A percentile compares a stretch with the other conserved stretches of the same genome.
Conservation (phyloP, 148 eudicot genomes). For the Hydrangea macrophylla region DNA sequence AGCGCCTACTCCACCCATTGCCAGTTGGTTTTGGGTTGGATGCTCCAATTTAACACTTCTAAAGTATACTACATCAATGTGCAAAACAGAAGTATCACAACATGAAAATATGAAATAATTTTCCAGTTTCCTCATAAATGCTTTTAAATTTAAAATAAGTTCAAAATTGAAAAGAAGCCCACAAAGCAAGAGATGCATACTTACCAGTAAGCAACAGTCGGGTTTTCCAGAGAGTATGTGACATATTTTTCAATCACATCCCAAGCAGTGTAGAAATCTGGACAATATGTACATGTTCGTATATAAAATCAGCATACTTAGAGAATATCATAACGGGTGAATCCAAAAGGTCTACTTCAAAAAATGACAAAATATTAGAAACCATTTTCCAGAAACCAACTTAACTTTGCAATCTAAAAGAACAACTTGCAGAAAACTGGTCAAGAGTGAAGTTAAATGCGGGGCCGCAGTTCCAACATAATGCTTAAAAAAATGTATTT, state of each 20-base stretch:
- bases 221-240: conserved; percentile 47
- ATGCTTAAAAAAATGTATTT: no score
- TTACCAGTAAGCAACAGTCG: conserved; percentile 68
- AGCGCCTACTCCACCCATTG: no score
- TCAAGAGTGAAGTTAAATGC: neutral
- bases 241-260: conserved; percentile 58
- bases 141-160: conserved; percentile 1
- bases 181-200: conserved; percentile 18
- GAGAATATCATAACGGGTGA: neutral
- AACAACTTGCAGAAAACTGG: neutral
- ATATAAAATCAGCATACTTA: neutral
- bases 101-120: neutral
- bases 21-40: no score
- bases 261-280: conserved; percentile 99
- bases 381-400: neutral
- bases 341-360: conserved; percentile 9
- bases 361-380: neutral
- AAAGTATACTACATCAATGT: neutral
- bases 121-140: neutral
- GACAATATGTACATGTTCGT: neutral
- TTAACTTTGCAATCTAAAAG: neutral
- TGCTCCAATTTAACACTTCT: no score
- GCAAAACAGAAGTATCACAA: neutral
- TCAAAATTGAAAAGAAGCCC: conserved; percentile 1
- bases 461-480: neutral